phyloP scores from a whole-genome alignment of 2,329 filamentous ascomycete genomes.

The Cladosporium austrohemisphaericum region DNA sequence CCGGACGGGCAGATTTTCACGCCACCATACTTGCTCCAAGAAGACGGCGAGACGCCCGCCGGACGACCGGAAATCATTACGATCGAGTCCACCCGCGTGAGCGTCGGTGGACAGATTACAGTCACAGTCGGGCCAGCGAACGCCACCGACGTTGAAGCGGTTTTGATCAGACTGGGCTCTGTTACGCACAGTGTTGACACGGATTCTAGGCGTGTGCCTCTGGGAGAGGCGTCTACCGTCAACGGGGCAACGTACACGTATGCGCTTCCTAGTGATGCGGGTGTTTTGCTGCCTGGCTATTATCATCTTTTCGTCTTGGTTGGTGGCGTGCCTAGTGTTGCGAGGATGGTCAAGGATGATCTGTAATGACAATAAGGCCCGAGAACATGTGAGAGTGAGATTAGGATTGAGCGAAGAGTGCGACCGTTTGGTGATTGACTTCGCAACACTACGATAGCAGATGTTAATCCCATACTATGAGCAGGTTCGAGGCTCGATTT shows the following conservation, averaged over 20 bases:
- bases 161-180: conserved; percentile 48
- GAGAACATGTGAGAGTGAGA: too few species aligned
- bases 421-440: too few species aligned
- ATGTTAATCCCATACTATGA: too few species aligned
- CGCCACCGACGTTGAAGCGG: conserved; percentile 26
- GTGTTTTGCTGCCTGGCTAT: conserved; percentile 51
- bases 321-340: too few species aligned
- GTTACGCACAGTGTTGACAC: conserved; percentile 57
- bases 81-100: not conserved
- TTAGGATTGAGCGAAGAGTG: too few species aligned
- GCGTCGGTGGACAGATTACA: not conserved
- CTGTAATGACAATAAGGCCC: too few species aligned
- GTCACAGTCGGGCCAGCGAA: not conserved
- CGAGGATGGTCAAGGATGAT: too few species aligned
- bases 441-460: too few species aligned
- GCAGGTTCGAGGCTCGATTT: too few species aligned
- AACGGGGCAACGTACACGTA: not conserved
- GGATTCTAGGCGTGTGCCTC: conserved; percentile 53
- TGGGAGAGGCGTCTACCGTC: conserved; percentile 25
- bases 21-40: conserved; percentile 54
- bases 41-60: not conserved
- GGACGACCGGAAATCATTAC: too few species aligned
- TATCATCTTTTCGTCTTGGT: conserved; percentile 54
- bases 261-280: conserved; percentile 45
- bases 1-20: conserved; percentile 54